Evolutionary conservation across 495 filamentous ascomycete species (phyloP).

Genomic region (Podospora pseudocomata): DNA sequence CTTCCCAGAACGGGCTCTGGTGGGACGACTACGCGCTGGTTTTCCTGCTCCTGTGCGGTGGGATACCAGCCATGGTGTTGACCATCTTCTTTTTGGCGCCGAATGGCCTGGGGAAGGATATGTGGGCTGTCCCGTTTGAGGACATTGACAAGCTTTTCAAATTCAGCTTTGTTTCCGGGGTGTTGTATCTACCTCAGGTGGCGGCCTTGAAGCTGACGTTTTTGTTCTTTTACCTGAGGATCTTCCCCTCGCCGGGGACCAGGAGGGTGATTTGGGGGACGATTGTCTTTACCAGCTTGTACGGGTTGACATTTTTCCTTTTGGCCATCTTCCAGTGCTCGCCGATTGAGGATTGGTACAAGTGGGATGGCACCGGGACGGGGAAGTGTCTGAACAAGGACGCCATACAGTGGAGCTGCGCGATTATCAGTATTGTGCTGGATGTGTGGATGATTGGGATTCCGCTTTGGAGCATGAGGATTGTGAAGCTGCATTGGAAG

Average conservation of each 20-base stretch:
- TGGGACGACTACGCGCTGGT: conserved; percentile 12
- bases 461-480: conserved; percentile 22
- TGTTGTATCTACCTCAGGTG: conserved; percentile 16
- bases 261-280: conserved; percentile 19
- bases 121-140: conserved; percentile 14
- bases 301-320: conserved; percentile 14
- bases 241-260: conserved; percentile 13
- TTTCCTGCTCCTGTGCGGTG: conserved; percentile 1
- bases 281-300: conserved; percentile 13
- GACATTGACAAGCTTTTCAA: conserved; percentile 16
- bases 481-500: conserved; percentile 33
- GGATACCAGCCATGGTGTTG: conserved; percentile 7
- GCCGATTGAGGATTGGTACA: conserved; percentile 31
- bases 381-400: conserved; percentile 30
- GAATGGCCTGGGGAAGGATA: conserved; percentile 17
- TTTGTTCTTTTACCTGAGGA: conserved; percentile 21
- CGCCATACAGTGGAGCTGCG: conserved; percentile 22
- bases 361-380: conserved; percentile 20
- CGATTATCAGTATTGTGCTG: conserved; percentile 17
- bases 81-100: conserved; percentile 6
- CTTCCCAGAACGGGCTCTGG: conserved; percentile 1
- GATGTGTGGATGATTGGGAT: conserved; percentile 20
- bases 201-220: conserved; percentile 13
- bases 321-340: conserved; percentile 28
- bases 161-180: conserved; percentile 11